Conservation (phyloP, 257 asterid genomes). For the Prunella vulgaris region DNA sequence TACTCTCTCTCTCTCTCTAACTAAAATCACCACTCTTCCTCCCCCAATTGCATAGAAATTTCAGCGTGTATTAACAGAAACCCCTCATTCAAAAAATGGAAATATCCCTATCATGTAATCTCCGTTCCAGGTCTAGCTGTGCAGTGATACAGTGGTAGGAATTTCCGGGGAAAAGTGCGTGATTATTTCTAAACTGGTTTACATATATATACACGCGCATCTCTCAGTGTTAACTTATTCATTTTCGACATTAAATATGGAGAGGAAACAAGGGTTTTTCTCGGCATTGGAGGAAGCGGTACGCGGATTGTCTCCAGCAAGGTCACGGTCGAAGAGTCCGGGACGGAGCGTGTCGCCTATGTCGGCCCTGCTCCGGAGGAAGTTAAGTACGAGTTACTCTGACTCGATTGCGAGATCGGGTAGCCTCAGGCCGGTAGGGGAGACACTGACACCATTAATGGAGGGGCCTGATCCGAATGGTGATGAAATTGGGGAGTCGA, state of each 20-base stretch:
- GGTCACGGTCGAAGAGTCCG: conserved; percentile 78
- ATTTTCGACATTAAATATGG: conserved; percentile 53
- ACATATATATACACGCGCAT: background rate
- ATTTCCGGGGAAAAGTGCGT: conserved; percentile 3
- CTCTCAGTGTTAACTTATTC: background rate
- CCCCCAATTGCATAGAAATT: conserved; percentile 4
- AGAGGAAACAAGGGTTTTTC: conserved; percentile 83
- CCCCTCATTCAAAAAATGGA: conserved; percentile 15
- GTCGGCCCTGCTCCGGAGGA: conserved; percentile 58
- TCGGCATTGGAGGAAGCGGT: conserved; percentile 87
- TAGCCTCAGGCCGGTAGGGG: conserved; percentile 63
- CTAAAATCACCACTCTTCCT: conserved; percentile 20
- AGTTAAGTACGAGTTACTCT: conserved; percentile 23
- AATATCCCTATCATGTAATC: conserved; percentile 9
- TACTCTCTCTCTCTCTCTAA: conserved; percentile 23
- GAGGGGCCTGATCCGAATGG: conserved; percentile 83
- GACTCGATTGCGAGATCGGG: conserved; percentile 64
- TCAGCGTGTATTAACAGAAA: conserved; percentile 10
- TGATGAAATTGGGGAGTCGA: conserved; percentile 53
- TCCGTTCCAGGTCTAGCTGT: background rate
- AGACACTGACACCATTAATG: conserved; percentile 63
- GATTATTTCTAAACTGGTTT: background rate
- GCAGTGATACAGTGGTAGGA: background rate
- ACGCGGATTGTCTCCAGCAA: conserved; percentile 76
- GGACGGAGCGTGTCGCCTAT: conserved; percentile 69